Conservation (phyloP, 176 grass and related monocot species). For the Carex kokanica region DNA sequence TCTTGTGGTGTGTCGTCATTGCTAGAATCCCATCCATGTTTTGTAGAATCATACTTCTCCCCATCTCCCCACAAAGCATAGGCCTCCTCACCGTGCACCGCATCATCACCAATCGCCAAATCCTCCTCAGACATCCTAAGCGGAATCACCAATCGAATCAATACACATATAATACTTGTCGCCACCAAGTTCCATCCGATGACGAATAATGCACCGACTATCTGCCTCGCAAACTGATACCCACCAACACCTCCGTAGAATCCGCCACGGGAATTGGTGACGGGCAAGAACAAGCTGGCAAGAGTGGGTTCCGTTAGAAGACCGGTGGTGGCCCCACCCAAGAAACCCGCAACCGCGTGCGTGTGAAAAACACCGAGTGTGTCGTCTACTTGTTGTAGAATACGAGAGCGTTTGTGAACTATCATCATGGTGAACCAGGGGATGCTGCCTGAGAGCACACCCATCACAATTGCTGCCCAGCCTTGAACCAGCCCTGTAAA, state of each 20-base stretch:
- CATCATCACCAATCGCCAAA: slow-evolving; percentile 86
- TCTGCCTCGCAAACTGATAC: slow-evolving; percentile 57
- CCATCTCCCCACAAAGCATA: slow-evolving; percentile 97
- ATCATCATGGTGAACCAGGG: slow-evolving; percentile 99
- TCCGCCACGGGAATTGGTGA: slow-evolving; percentile 58
- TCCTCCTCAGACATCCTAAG: slow-evolving; percentile 90
- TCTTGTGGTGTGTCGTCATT: slow-evolving; percentile 32
- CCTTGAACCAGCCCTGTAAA: slow-evolving; percentile 73
- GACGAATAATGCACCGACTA: slow-evolving; percentile 69
- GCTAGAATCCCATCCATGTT: slow-evolving; percentile 64
- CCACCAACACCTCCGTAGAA: slow-evolving; percentile 72
- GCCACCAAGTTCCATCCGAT: slow-evolving; percentile 66
- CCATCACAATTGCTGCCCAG: slow-evolving; percentile 89
- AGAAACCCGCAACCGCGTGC: slow-evolving; percentile 84
- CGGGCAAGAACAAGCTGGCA: slow-evolving; percentile 60
- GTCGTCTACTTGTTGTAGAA: slow-evolving; percentile 82
- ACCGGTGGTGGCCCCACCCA: slow-evolving; percentile 68
- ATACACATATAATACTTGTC: slow-evolving; percentile 64
- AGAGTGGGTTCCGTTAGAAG: slow-evolving; percentile 81
- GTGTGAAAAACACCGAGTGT: slow-evolving; percentile 96
- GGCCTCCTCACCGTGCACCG: slow-evolving; percentile 83
- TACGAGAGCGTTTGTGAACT: slow-evolving; percentile 72
- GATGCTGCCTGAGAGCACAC: slow-evolving; percentile 73
- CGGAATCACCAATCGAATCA: slow-evolving; percentile 43
- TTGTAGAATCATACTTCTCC: slow-evolving; percentile 82